These are phyloP conservation scores for Chenopodium formosanum DNA, from an alignment of 148 eudicot genomes.

Conservation along the genomic window DNA sequence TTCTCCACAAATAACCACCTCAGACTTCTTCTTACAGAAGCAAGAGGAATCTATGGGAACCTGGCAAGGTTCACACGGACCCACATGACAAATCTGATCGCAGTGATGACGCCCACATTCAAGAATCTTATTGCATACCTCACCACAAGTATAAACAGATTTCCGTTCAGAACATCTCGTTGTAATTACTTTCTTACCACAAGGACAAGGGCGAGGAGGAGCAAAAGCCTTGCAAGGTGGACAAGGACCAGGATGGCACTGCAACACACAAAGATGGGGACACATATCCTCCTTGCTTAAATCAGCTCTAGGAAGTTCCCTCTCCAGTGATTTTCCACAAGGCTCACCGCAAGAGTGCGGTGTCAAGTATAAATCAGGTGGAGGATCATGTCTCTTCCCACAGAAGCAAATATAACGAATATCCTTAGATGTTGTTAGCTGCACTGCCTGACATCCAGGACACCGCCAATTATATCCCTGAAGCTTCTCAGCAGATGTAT, in stretches of 20 bases:
- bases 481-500: constrained; percentile 69
- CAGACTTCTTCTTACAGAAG: constrained; percentile 78
- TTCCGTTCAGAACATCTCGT: constrained; percentile 77
- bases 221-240: constrained; percentile 97
- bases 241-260: constrained; percentile 96
- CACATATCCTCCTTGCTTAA: constrained; percentile 58
- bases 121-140: constrained; percentile 67
- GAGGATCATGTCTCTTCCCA: constrained; percentile 93
- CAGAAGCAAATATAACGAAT: constrained; percentile 84
- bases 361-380: constrained; percentile 82
- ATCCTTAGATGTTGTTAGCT: constrained; percentile 68
- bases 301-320: constrained; percentile 44
- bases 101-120: constrained; percentile 77
- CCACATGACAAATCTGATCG: constrained; percentile 66
- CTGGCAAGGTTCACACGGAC: constrained; percentile 73
- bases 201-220: constrained; percentile 76
- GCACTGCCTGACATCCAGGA: constrained; percentile 92
- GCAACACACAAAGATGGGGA: constrained; percentile 89
- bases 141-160: constrained; percentile 76
- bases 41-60: constrained; percentile 68
- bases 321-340: constrained; percentile 88
- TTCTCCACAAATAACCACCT: constrained; percentile 81
- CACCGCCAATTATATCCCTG: constrained; percentile 95
- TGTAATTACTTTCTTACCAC: constrained; percentile 73
- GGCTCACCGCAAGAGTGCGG: constrained; percentile 96